Base-by-base conservation (phyloP, 805 yeast genomes). In the Clavispora vitiphila region DNA sequence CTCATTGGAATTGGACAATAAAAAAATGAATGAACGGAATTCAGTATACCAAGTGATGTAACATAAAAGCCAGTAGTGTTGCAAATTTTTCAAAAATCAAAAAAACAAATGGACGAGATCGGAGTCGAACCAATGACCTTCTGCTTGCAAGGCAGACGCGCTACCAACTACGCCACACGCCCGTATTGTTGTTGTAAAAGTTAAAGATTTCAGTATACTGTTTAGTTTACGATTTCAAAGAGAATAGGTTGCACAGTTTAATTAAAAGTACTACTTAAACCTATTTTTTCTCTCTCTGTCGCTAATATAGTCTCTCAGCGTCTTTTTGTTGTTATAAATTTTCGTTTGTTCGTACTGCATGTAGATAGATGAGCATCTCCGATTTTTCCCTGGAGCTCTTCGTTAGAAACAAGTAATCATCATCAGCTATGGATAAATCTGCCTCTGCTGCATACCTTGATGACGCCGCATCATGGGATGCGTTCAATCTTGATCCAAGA, bases 121-220 rank as follows among this genome's bases (percentile, higher is more conserved):
- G 84, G 84, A 78, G 64, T 79, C 82, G 84, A 80, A 80, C 84
- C 83, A 72, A 69, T 75, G 85, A 77, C 83, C 83, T 79, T 72
- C 70, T 71, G 76, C 83, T 76, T 79, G 84, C 84, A 77, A 78
- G 80, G 83, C 80, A 71, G 69, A 72, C 83, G 83, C 83, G 82
- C 83, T 78, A 78, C 84, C 84, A 78, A 77, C 84, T 78, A 76
- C 82, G 83, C 84, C 81, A 78, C 80, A 75, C 80, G 82, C 83
- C 83, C 83, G 29, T 30, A 11, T 35, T 21, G 12, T 6, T 35
- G 8, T 19, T 11, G 29, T 14, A 23, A 14, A 23, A 11, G 7
- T 21, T 21, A 21, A 21, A 5, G 22, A n/a, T n/a, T n/a, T n/a
- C n/a, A n/a, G n/a, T n/a, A n/a, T n/a, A n/a, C n/a, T n/a, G n/a